These are phyloP conservation scores for Starmera quercuum DNA, from an alignment of 805 yeast genomes.

Conservation along the genomic window DNA sequence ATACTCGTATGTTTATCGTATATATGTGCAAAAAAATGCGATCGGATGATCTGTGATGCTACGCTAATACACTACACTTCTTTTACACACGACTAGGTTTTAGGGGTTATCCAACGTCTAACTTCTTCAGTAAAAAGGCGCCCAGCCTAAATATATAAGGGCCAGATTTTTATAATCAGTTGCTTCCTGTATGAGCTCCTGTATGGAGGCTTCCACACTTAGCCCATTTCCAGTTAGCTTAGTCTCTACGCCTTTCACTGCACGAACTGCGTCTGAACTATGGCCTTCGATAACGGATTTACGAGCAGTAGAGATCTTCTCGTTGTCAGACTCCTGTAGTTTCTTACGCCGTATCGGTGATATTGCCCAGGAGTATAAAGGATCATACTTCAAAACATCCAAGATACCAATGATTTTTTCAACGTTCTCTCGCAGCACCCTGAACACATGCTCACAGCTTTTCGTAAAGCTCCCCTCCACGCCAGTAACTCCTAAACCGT, in stretches of 20 bases:
- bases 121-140: constrained; percentile 58
- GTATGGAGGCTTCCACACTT: constrained; percentile 77
- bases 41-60: too few species aligned
- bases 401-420: constrained; percentile 73
- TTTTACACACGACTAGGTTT: too few species aligned
- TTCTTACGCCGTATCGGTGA: constrained; percentile 62
- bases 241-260: constrained; percentile 61
- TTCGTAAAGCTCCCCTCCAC: constrained; percentile 67
- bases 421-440: constrained; percentile 55
- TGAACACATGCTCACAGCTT: constrained; percentile 66
- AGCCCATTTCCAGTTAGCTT: constrained; percentile 62
- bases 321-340: constrained; percentile 32
- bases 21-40: too few species aligned
- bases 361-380: constrained; percentile 84
- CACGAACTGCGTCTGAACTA: constrained; percentile 63
- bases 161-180: constrained; percentile 60
- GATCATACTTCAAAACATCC: constrained; percentile 87
- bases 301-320: not conserved
- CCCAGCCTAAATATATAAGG: constrained; percentile 77
- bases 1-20: too few species aligned
- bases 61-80: too few species aligned
- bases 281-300: constrained; percentile 12
- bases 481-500: constrained; percentile 90
- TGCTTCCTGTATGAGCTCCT: constrained; percentile 76
- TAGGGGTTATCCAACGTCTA: too few species aligned